Percentiles rank a stretch among this genome's conserved stretches.
Conservation (phyloP, 768 basidiomycete species). For the Rhodosporidiobolus odoratus region DNA sequence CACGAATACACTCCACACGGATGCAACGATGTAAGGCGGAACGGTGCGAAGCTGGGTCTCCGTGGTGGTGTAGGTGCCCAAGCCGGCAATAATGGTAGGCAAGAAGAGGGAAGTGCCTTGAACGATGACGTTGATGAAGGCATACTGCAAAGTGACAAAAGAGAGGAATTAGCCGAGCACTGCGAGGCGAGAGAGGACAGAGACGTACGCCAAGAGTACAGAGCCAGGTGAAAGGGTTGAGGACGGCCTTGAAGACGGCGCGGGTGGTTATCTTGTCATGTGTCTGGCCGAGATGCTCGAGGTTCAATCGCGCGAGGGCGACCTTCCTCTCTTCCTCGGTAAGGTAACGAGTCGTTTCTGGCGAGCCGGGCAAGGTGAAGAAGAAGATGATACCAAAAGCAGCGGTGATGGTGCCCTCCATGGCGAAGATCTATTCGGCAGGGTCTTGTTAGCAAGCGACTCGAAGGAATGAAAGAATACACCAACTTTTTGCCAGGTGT, state of each 20-base stretch:
- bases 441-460: neutral
- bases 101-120: constrained; percentile 78
- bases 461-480: neutral
- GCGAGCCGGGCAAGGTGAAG: constrained; percentile 62
- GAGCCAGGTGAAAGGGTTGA: constrained; percentile 29
- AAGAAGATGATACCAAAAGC: constrained; percentile 56
- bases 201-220: constrained; percentile 18
- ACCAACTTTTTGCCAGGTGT: constrained; percentile 26
- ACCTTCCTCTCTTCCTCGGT: constrained; percentile 53
- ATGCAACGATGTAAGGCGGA: constrained; percentile 56
- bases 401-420: constrained; percentile 7
- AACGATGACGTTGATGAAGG: constrained; percentile 47
- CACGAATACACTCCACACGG: constrained; percentile 58
- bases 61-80: constrained; percentile 48
- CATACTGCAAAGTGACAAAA: neutral
- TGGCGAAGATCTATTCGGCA: constrained; percentile 11
- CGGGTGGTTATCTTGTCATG: constrained; percentile 62
- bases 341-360: constrained; percentile 63
- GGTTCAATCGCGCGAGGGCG: constrained; percentile 62
- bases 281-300: constrained; percentile 61
- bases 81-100: constrained; percentile 64
- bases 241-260: constrained; percentile 55
- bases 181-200: neutral
- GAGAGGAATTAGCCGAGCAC: no score
- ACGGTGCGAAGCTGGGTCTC: constrained; percentile 69